Conservation (phyloP, 805 yeast species). For the Wickerhamiella brachini region DNA sequence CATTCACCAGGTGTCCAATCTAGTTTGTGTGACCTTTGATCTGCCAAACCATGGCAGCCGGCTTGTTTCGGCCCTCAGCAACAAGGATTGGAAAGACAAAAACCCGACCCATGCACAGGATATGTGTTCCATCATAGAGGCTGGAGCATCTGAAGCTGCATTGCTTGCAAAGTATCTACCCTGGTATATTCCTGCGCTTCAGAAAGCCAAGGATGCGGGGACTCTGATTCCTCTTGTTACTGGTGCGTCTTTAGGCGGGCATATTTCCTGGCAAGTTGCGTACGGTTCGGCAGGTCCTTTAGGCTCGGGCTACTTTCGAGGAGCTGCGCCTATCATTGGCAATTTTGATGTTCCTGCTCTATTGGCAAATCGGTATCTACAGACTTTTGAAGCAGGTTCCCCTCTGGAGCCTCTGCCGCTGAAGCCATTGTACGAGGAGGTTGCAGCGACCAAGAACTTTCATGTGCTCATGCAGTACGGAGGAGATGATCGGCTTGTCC, state of each 20-base stretch:
- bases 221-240: constrained; percentile 25
- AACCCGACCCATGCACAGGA: constrained; percentile 39
- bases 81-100: constrained; percentile 34
- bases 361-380: constrained; percentile 27
- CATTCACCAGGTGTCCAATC: constrained; percentile 8
- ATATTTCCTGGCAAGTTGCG: constrained; percentile 37
- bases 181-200: constrained; percentile 19
- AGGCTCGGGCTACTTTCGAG: constrained; percentile 16
- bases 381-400: constrained; percentile 3
- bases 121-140: constrained; percentile 36
- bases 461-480: constrained; percentile 24
- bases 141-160: constrained; percentile 33
- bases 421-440: not conserved
- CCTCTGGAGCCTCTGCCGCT: constrained; percentile 1
- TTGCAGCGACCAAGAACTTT: constrained; percentile 4
- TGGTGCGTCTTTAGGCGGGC: constrained; percentile 48
- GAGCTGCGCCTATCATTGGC: constrained; percentile 39
- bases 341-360: constrained; percentile 34
- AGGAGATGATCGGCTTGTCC: constrained; percentile 25
- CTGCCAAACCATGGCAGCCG: constrained; percentile 44
- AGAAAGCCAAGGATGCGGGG: constrained; percentile 18
- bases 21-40: constrained; percentile 38
- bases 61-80: constrained; percentile 24
- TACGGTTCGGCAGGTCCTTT: constrained; percentile 27
- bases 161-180: constrained; percentile 35